Percentiles rank a stretch among this genome's conserved stretches.
phyloP scores from a whole-genome alignment of 768 basidiomycete species.

The Lactifluus piperatus region DNA sequence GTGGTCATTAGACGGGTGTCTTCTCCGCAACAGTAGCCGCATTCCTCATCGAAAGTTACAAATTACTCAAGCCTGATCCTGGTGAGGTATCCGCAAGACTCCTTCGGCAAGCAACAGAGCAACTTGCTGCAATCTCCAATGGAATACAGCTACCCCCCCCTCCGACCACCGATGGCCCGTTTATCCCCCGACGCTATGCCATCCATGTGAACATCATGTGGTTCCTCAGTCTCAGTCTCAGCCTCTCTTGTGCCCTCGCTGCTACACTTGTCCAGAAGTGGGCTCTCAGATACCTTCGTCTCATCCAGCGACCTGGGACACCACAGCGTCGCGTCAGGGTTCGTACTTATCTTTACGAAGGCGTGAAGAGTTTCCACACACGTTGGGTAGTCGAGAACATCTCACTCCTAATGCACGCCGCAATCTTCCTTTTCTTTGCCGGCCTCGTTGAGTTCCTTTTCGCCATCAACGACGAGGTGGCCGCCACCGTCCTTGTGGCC shows the following conservation, averaged over 20 bases:
- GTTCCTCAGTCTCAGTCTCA: conserved; percentile 17
- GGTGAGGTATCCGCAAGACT: no score
- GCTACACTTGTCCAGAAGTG: conserved; percentile 14
- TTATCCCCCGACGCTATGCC: neutral
- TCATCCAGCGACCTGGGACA: neutral
- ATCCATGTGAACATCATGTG: conserved; percentile 17
- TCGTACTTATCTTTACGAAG: conserved; percentile 2
- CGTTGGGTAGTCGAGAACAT: conserved; percentile 1
- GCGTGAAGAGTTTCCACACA: neutral
- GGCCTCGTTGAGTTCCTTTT: conserved; percentile 1
- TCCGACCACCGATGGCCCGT: neutral
- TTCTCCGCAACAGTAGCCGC: no score
- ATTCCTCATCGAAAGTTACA: no score
- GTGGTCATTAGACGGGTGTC: no score
- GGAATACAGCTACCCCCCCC: neutral
- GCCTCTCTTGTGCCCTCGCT: conserved; percentile 7
- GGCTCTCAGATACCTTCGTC: conserved; percentile 8
- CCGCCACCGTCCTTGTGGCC: neutral
- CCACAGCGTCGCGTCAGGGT: conserved; percentile 3
- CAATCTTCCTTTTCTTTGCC: neutral
- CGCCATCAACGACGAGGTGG: neutral
- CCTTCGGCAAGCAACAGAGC: no score
- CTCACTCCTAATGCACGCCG: neutral
- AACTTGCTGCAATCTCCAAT: no score
- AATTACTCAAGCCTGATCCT: no score